Conservation (phyloP, 129 eudicot genomes). For the Smallanthus sonchifolius region DNA sequence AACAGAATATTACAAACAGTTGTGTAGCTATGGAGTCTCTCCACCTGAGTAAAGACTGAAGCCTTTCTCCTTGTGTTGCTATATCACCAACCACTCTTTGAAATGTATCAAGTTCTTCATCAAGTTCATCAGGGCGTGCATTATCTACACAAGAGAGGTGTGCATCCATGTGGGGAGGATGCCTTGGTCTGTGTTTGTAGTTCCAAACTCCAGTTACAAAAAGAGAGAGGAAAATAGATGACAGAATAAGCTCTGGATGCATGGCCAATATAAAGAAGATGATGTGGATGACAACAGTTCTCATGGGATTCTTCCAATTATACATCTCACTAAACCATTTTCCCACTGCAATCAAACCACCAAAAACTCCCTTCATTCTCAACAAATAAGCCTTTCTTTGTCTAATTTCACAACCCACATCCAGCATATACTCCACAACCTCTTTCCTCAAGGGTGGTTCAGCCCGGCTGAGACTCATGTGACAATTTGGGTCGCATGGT, state of each 20-base stretch:
- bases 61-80: constrained; percentile 44
- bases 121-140: constrained; percentile 20
- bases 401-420: constrained; percentile 34
- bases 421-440: constrained; percentile 43
- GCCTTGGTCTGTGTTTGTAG: constrained; percentile 24
- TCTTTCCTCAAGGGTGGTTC: constrained; percentile 46
- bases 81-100: constrained; percentile 43
- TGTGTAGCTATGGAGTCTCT: constrained; percentile 43
- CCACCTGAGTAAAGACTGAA: constrained; percentile 40
- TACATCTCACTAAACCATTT: constrained; percentile 36
- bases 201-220: constrained; percentile 40
- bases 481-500: constrained; percentile 35
- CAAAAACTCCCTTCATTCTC: constrained; percentile 26
- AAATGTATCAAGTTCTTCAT: constrained; percentile 4
- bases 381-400: constrained; percentile 40
- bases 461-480: constrained; percentile 12
- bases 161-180: constrained; percentile 43
- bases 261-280: constrained; percentile 23
- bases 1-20: constrained; percentile 37
- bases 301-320: constrained; percentile 40
- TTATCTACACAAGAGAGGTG: constrained; percentile 37
- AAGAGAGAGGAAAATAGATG: constrained; percentile 33
- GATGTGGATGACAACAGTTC: constrained; percentile 25
- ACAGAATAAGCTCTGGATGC: constrained; percentile 32
- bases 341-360: constrained; percentile 24